Base-by-base conservation (phyloP, 306 rosid species). In the Inga laurina region DNA sequence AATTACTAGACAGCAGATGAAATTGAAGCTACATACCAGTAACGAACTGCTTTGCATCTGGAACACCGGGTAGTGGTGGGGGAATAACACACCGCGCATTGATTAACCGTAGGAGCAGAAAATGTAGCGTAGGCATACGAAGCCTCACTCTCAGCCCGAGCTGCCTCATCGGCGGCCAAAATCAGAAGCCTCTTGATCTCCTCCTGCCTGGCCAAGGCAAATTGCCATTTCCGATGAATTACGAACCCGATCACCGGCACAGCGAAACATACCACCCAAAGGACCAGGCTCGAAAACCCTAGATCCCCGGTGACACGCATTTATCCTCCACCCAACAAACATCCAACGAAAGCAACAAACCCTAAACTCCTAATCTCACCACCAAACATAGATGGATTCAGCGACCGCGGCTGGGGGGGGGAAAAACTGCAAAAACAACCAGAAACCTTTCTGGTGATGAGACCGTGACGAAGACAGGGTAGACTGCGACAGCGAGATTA, bases 11-110 rank as follows among this genome's bases (percentile, higher is more conserved):
- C 1, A 4, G 24, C 39, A 43, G 57, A 35, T 10, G 49, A n/a
- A 44, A 2, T 27, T 3, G 34, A 34, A 14, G 80, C 61, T 12
- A 81, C 90, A 14, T 85, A 95, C 98, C 98, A 95, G 90, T 95
- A 95, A 5, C 93, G 97, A 79, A 92, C 96, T 21, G 91, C 89
- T 88, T 92, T 95, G 86, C 99, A 95, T 74, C 85, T 88, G 24
- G 97, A 86, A 46, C 98, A 95, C 22, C 96, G 94, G 2, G 91
- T 89, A 30, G 93, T 88, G 75, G 98, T 93, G 34, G 97, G 94
- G 75, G 86, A 79, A 73, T 83, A 92, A 84, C 98, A 95, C 8
- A 92, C 93, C 21, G 91, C 93, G 39, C 98, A 95, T 74, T 87
- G 91, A 69, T 87, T 78, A 59, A n/a, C 66, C 37, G 19, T 44